Conservation (phyloP, 345 rosid species). For the Nasturtium officinale region DNA sequence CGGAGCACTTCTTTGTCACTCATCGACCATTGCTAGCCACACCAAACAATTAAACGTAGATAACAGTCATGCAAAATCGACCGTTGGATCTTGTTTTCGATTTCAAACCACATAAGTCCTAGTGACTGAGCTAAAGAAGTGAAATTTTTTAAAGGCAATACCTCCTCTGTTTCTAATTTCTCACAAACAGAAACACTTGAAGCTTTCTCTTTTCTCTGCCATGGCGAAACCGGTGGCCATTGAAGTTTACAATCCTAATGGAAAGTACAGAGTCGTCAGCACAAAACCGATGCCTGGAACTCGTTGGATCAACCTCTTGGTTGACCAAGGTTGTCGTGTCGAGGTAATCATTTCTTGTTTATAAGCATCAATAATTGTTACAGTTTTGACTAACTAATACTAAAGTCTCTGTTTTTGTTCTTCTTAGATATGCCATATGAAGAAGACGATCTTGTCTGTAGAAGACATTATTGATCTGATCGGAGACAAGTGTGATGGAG, state of each 20-base stretch:
- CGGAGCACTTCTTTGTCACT: conserved; percentile 13
- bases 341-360: conserved; percentile 56
- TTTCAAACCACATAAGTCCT: conserved; percentile 36
- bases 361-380: not conserved
- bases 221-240: conserved; percentile 94
- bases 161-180: conserved; percentile 6
- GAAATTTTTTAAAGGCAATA: conserved; percentile 6
- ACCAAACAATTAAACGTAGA: conserved; percentile 6
- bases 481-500: conserved; percentile 91
- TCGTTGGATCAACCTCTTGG: conserved; percentile 95
- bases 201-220: conserved; percentile 11
- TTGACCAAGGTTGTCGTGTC: conserved; percentile 86
- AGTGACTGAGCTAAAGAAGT: conserved; percentile 15
- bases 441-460: conserved; percentile 91
- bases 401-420: not conserved
- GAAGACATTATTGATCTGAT: conserved; percentile 88
- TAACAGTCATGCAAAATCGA: conserved; percentile 25
- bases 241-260: conserved; percentile 92
- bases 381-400: not conserved
- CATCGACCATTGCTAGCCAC: conserved; percentile 7
- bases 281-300: conserved; percentile 98
- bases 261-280: conserved; percentile 91
- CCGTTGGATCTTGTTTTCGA: conserved; percentile 37
- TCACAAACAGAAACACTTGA: conserved; percentile 18
- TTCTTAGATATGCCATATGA: conserved; percentile 85